phyloP scores from a whole-genome alignment of 345 rosid species.

The Erysimum cheiranthoides region DNA sequence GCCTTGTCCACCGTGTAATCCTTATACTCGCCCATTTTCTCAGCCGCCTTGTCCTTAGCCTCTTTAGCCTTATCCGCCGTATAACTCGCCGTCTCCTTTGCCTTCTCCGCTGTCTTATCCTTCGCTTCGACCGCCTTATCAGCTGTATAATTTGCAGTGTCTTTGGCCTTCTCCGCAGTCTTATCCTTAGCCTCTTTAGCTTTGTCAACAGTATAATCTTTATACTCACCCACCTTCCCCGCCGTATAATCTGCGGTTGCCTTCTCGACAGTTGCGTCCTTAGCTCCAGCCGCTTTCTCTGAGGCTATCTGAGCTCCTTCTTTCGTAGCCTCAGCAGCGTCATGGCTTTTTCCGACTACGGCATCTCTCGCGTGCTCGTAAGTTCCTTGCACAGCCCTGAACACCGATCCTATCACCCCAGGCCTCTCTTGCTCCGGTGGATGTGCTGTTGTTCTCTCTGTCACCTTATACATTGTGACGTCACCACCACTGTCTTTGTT shows the following conservation, averaged over 20 bases:
- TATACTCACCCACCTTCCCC: constrained; percentile 15
- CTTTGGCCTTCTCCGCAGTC: constrained; percentile 8
- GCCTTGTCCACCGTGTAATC: constrained; percentile 37
- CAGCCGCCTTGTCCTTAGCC: constrained; percentile 33
- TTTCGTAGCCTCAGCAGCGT: constrained; percentile 16
- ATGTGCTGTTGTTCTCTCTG: constrained; percentile 34
- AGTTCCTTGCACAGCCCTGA: constrained; percentile 61
- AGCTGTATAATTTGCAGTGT: not conserved
- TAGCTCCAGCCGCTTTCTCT: constrained; percentile 28
- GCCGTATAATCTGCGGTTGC: constrained; percentile 10
- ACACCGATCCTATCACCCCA: constrained; percentile 64
- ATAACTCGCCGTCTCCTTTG: not conserved
- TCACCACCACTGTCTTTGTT: constrained; percentile 44
- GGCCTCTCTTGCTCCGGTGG: constrained; percentile 54
- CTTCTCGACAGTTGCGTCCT: constrained; percentile 30
- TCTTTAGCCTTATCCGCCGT: constrained; percentile 31
- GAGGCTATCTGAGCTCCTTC: constrained; percentile 37
- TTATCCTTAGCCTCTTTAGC: constrained; percentile 37
- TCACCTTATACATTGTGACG: constrained; percentile 38
- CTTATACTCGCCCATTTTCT: constrained; percentile 30
- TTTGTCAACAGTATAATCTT: constrained; percentile 24
- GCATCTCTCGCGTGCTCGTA: constrained; percentile 67
- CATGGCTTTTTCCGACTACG: constrained; percentile 53
- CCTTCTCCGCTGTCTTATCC: constrained; percentile 34
- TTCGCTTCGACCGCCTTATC: constrained; percentile 3